Conservation (phyloP, 305 asterid genomes). For the Rubia peregrina region DNA sequence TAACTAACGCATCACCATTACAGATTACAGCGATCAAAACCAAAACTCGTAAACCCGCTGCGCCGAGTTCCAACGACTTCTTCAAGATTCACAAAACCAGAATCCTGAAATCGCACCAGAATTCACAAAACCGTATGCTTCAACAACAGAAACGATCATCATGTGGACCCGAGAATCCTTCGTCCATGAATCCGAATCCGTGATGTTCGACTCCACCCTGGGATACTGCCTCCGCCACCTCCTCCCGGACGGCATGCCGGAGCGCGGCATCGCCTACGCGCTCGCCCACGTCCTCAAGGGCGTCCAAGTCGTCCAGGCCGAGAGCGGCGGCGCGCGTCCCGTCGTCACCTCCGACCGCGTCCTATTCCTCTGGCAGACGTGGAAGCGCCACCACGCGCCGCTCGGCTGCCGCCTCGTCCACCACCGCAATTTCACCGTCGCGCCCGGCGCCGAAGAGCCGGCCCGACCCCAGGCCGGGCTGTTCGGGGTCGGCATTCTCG, state of each 20-base stretch:
- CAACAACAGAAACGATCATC: too few species aligned
- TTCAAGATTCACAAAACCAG: neutral
- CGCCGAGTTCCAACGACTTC: neutral
- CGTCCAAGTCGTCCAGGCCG: neutral
- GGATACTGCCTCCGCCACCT: neutral
- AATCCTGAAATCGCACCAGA: neutral
- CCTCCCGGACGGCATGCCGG: neutral
- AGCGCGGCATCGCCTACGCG: neutral
- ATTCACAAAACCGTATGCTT: too few species aligned
- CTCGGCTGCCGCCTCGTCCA: neutral
- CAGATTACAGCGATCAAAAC: neutral
- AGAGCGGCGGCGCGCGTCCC: neutral
- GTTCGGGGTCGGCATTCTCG: conserved; percentile 1
- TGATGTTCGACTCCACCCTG: neutral
- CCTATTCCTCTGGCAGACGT: neutral
- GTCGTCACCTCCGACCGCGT: neutral
- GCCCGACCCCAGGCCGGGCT: neutral
- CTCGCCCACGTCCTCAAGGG: neutral
- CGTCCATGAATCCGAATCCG: neutral
- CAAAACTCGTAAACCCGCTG: neutral
- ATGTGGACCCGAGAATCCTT: neutral
- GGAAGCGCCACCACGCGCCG: neutral
- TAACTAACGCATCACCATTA: neutral
- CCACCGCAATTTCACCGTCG: neutral
- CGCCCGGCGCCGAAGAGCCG: neutral